A percentile compares a stretch with the other conserved stretches of the same genome.
Evolutionary conservation across 805 yeast species (phyloP).

Genomic region (Candida suzukii): DNA sequence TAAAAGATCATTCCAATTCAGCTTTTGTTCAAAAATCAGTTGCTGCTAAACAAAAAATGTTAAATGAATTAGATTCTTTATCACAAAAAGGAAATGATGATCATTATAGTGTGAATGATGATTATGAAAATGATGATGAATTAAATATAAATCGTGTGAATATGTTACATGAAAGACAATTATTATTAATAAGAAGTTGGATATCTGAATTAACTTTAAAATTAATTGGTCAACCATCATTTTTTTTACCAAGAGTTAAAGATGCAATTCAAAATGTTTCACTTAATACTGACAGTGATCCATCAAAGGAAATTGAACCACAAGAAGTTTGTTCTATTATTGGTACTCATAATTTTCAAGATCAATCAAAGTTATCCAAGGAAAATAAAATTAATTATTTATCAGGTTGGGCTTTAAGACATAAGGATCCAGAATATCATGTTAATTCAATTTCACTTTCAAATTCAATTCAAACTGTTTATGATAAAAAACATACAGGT

Average conservation of each 20-base stretch:
- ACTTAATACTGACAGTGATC: conserved; percentile 6
- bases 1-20: background rate
- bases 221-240: conserved; percentile 10
- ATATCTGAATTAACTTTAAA: conserved; percentile 20
- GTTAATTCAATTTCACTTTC: conserved; percentile 21
- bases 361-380: conserved; percentile 6
- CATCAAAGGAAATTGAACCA: conserved; percentile 8
- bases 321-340: conserved; percentile 19
- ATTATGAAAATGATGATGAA: no score
- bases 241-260: conserved; percentile 1
- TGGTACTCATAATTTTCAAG: conserved; percentile 16
- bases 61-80: no score
- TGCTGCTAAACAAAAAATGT: background rate
- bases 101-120: no score
- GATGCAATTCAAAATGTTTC: background rate
- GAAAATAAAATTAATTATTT: conserved; percentile 15
- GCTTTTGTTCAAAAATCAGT: background rate
- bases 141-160: no score
- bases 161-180: conserved; percentile 23
- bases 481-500: conserved; percentile 18
- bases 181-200: conserved; percentile 23
- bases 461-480: conserved; percentile 12
- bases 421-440: conserved; percentile 20
- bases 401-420: conserved; percentile 26
- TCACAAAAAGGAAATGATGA: no score